Evolutionary conservation across 257 asterid genomes (phyloP), one percentile per base, ranked within the genome.

Genomic region (Penstemon eatonii): DNA sequence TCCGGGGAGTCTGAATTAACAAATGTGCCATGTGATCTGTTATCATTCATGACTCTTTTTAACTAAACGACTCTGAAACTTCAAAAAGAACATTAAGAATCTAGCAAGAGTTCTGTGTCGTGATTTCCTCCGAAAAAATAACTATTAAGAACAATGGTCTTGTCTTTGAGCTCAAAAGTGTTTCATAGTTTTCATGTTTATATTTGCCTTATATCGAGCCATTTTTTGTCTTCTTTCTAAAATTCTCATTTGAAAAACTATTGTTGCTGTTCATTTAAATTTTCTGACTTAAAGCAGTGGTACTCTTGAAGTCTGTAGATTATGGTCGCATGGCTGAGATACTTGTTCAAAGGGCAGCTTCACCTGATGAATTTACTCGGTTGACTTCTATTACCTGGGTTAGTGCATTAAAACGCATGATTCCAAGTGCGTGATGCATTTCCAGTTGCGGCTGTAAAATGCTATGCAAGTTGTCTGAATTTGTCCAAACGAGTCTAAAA

Each of bases 311-410:
- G 99, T 95, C 98, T 80, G 99, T 95, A 85, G 99, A 95, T 89
- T 95, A 95, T 81, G 98, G 99, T 73, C 97, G 98, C 79, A 95
- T 95, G 99, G 95, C 98, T 71, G 99, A 95, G 84, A 95, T 95
- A 77, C 76, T 95, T 80, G 96, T 95, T 40, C 96, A 95, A 73
- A 87, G 99, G 78, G 99, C 98, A 61, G 86, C 92, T 79, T 85
- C 98, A 18, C 76, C 83, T 66, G 98, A 95, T 85, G 99, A 91
- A 78, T 95, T 91, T 80, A 95, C 99, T 72, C 85, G 96, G 61
- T 68, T 91, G 84, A 95, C 99, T 69, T 93, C 99, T 68, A 87
- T 95, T 70, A 95, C 94, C 63, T 95, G 99, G 99, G 99, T 91
- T 83, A 73, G 88, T 59, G 68, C 59, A 50, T 61, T 55, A 55